Base-by-base conservation (phyloP, 2,329 filamentous ascomycete genomes). In the Trichoderma sp. region DNA sequence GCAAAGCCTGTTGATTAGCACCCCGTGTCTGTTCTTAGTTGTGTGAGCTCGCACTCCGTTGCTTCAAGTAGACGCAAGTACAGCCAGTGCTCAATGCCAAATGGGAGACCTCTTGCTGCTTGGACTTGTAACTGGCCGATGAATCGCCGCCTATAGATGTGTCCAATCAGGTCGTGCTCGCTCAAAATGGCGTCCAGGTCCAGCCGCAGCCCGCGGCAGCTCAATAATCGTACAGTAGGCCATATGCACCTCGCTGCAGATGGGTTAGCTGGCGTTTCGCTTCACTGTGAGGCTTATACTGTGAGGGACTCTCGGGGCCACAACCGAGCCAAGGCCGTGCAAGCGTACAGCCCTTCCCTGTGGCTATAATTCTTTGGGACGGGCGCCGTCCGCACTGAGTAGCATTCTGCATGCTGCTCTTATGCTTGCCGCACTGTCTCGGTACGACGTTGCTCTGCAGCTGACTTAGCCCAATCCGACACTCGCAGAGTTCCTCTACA, bases 241-340 rank as follows among this genome's bases (percentile, higher is more conserved):
- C n/a, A n/a, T 52, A 8, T 49, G 33, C 14, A 40, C 31, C 33
- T 65, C 52, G 31, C 47, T 33, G 19, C 55, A 31, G 47, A 49
- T 14, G 47, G n/a, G n/a, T 24, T 49, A 49, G 47, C 21, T 24
- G 47, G 37, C 53, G 43, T 47, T 37, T 57, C 62, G 53, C 62
- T 66, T 66, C 53, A 58, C 53, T 49, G 53, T 67, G 56, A 59
- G 29, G 63, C 37, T n/a, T 59, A 67, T 59, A 67, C 63, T 67
- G 63, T 67, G 63, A 67, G 62, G 63, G 55, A 33, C 62, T 27
- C n/a, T 65, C 62, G 62, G 55, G 37, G 37, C 52, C 62, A 66
- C 53, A 66, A n/a, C 62, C 62, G 62, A 66, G 37, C 27, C 35
- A 66, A 66, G 47, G 53, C 62, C 62, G 53, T 33, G 62, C 53